Percentiles rank a stretch among this genome's conserved stretches.
Conservation (phyloP, 179 eudicot genomes). For the Gypsophila paniculata region DNA sequence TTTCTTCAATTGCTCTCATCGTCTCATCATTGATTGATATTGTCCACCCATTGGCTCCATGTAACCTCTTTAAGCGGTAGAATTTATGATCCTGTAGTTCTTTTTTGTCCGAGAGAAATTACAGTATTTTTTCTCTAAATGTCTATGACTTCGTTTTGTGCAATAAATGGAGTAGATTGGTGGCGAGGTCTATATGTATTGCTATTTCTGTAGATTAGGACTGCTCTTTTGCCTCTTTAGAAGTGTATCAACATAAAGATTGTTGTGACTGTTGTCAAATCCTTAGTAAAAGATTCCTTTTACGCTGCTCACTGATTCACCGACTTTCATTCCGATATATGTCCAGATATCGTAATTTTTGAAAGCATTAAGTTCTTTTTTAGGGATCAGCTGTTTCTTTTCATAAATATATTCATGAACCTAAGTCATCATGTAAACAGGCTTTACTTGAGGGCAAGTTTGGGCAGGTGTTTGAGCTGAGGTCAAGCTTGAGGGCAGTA, state of each 20-base stretch:
- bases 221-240: too few relatives aligned
- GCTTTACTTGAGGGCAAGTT: constrained; percentile 7
- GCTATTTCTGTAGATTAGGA: not conserved
- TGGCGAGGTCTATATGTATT: not conserved
- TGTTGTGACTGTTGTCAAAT: not conserved
- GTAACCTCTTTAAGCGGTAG: not conserved
- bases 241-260: too few relatives aligned
- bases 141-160: not conserved
- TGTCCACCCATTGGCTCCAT: not conserved
- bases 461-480: constrained; percentile 16
- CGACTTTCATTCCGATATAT: not conserved
- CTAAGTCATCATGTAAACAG: constrained; percentile 13
- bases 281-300: not conserved
- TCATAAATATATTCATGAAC: not conserved
- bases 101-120: not conserved
- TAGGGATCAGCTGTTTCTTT: not conserved
- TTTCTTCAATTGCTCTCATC: constrained; percentile 5
- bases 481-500: constrained; percentile 10
- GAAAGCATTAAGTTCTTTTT: not conserved
- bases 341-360: not conserved
- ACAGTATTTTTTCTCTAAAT: not conserved
- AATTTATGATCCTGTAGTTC: not conserved
- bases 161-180: not conserved
- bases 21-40: not conserved
- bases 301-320: constrained; percentile 9